Evolutionary conservation across 179 eudicot species (phyloP), one percentile per base, ranked within the genome.

Genomic region (Patellifolia procumbens): DNA sequence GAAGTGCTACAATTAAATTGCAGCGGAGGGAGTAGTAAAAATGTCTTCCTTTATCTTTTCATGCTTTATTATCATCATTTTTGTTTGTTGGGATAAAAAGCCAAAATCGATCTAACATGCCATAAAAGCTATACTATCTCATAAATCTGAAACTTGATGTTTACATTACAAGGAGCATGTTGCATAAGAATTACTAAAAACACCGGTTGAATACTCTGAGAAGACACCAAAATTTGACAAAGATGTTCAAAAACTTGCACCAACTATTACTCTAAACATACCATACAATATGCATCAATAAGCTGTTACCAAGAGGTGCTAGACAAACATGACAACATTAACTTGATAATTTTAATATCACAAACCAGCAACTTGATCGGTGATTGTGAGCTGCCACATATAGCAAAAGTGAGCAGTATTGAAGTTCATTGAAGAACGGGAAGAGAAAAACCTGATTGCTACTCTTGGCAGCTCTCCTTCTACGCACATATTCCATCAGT

Each of bases 401-500:
- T n/a, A 29, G 28, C 49, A 39, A 53, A 63, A 1, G 12, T 65
- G 51, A 79, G 49, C 3, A 72, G 39, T 26, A 17, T 22, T 24
- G 17, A 19, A 68, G 72, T 77, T 32, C 48, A 39, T n/a, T 3
- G 10, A 31, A 65, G 5, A 5, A 31, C 48, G 24, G 19, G 34
- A n/a, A n/a, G n/a, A 13, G 39, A 75, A 69, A 46, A 85, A 95
- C 99, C 93, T 90, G 97, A 80, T 74, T 74, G 70, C 87, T 92
- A 83, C 85, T 82, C 88, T 87, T 95, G 60, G 93, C 90, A 81
- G 93, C 97, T 88, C 99, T 87, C 86, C 86, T 95, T 82, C 88
- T 88, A 70, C 97, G 97, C 73, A 95, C 83, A 85, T 74, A 95
- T 73, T 95, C 91, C 99, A 95, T 95, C 62, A 95, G 78, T 45